Percentiles rank a stretch among this genome's conserved stretches.
phyloP scores from a whole-genome alignment of 116 monocot species.

The Posidonia oceanica region DNA sequence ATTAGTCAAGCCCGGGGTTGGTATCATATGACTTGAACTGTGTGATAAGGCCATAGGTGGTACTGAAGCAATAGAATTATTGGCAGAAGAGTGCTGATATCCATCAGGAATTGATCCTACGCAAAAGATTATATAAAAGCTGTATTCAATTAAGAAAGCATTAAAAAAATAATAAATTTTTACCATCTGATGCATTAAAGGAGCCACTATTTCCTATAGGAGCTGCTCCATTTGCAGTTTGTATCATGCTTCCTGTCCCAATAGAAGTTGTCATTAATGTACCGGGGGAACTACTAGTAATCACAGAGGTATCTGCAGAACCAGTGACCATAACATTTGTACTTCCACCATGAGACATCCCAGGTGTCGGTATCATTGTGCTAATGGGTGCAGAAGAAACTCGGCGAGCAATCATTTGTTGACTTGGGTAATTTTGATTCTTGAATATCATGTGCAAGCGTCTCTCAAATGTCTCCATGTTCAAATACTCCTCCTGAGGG shows the following conservation, averaged over 20 bases:
- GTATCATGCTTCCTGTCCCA: slow-evolving; percentile 23
- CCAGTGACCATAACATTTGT: slow-evolving; percentile 13
- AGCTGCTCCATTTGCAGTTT: slow-evolving; percentile 26
- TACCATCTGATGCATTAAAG: slow-evolving; percentile 38
- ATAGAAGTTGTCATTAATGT: slow-evolving; percentile 17
- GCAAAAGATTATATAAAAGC: slow-evolving; percentile 6
- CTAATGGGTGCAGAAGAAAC: slow-evolving; percentile 16
- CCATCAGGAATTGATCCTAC: slow-evolving; percentile 31
- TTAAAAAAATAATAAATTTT: background rate
- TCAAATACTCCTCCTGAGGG: slow-evolving; percentile 58
- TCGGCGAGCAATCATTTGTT: slow-evolving; percentile 17
- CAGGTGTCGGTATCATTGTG: slow-evolving; percentile 96
- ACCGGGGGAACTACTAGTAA: slow-evolving; percentile 17
- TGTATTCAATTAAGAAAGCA: slow-evolving; percentile 5
- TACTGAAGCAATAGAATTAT: slow-evolving; percentile 30
- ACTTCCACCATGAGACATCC: slow-evolving; percentile 43
- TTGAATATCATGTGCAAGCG: slow-evolving; percentile 34
- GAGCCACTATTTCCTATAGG: slow-evolving; percentile 26
- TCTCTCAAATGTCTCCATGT: slow-evolving; percentile 45
- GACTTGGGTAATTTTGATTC: slow-evolving; percentile 11
- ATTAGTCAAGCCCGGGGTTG: slow-evolving; percentile 80
- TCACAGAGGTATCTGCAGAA: slow-evolving; percentile 29
- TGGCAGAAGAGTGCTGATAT: slow-evolving; percentile 35
- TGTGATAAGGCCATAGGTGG: slow-evolving; percentile 33
- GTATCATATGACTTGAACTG: slow-evolving; percentile 73